Conservation (phyloP, 2,329 filamentous ascomycete genomes). For the Aureobasidium uvarum region DNA sequence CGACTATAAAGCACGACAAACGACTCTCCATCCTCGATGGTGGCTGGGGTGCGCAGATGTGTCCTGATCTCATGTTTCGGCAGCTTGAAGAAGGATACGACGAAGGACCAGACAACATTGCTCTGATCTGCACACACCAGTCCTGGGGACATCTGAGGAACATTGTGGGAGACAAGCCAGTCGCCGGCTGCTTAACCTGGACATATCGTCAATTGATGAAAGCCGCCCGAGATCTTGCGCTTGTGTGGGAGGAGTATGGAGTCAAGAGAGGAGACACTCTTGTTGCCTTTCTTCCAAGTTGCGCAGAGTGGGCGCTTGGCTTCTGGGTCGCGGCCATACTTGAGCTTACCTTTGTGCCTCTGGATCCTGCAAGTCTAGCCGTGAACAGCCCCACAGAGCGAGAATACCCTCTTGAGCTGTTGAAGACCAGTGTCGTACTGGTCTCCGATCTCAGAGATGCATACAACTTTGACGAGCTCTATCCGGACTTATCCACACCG, state of each 20-base stretch:
- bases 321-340: conserved; percentile 3
- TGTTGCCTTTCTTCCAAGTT: background rate
- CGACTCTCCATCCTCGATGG: background rate
- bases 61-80: background rate
- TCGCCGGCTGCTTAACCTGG: conserved; percentile 2
- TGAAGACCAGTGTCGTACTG: background rate
- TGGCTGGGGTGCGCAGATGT: background rate
- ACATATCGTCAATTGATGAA: conserved; percentile 17
- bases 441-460: conserved; percentile 1
- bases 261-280: conserved; percentile 4
- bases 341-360: conserved; percentile 2
- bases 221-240: background rate
- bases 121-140: conserved; percentile 18
- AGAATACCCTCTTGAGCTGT: background rate
- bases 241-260: background rate
- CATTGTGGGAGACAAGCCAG: background rate
- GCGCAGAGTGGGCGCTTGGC: conserved; percentile 7
- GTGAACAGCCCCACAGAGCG: background rate
- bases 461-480: background rate
- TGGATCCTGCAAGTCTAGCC: background rate
- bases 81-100: conserved; percentile 1
- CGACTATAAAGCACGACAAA: background rate
- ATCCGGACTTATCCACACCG: background rate
- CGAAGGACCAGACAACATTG: conserved; percentile 4
- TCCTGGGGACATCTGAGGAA: background rate